Conservation (phyloP, 768 basidiomycete species). For the Pisolithus orientalis region DNA sequence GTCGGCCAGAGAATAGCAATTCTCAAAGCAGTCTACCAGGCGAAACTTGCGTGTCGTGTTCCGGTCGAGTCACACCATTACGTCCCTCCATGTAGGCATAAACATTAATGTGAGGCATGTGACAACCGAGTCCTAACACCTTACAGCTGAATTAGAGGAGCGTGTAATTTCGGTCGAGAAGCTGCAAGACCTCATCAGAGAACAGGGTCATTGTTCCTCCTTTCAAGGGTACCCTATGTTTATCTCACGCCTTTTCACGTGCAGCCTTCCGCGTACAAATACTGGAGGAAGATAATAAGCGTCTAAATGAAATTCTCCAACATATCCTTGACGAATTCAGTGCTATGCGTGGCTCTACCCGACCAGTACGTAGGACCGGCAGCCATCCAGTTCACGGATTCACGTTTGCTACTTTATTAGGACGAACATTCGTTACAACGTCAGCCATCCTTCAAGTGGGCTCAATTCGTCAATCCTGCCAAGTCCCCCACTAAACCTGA, state of each 20-base stretch:
- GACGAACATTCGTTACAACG: constrained; percentile 49
- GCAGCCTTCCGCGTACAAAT: constrained; percentile 60
- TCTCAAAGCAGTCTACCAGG: constrained; percentile 85
- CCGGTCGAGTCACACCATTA: constrained; percentile 81
- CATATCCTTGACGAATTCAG: constrained; percentile 61
- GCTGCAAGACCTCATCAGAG: constrained; percentile 58
- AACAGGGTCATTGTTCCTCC: constrained; percentile 53
- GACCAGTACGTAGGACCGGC: constrained; percentile 9
- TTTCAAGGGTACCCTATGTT: not conserved
- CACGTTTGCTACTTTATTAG: constrained; percentile 9
- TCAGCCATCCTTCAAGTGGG: constrained; percentile 88
- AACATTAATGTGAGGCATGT: not conserved
- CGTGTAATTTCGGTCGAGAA: constrained; percentile 56
- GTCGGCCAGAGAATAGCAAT: constrained; percentile 90
- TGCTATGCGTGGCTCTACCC: constrained; percentile 33
- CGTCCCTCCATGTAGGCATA: constrained; percentile 76
- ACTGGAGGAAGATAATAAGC: constrained; percentile 76
- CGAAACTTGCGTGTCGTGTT: constrained; percentile 80
- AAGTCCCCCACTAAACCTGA: constrained; percentile 79
- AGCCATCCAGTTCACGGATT: constrained; percentile 2
- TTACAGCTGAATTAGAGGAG: constrained; percentile 54
- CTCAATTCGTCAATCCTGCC: constrained; percentile 66
- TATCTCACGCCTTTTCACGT: constrained; percentile 3
- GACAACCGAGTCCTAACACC: not conserved
- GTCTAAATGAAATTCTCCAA: constrained; percentile 56